Conservation (phyloP, 805 yeast species). For the Kregervanrija delftensis region DNA sequence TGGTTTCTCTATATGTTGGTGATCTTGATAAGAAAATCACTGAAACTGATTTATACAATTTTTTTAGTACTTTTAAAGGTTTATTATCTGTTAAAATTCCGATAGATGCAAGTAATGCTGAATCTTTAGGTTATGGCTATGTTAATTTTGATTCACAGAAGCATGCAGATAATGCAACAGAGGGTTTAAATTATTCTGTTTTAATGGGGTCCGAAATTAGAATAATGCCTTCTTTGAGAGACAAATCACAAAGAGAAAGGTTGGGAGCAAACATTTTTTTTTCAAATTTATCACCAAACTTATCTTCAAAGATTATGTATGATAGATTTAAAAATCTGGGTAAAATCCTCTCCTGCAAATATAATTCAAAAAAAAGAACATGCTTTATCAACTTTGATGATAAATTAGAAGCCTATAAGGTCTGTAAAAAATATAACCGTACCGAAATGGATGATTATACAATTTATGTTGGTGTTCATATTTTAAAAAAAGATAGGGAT, state of each 20-base stretch:
- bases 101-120: slow-evolving; percentile 42
- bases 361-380: slow-evolving; percentile 16
- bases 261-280: slow-evolving; percentile 47
- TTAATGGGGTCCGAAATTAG: slow-evolving; percentile 39
- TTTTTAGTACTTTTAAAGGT: slow-evolving; percentile 38
- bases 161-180: slow-evolving; percentile 52
- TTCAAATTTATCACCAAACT: slow-evolving; percentile 34
- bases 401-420: slow-evolving; percentile 27
- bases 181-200: slow-evolving; percentile 44
- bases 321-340: slow-evolving; percentile 24
- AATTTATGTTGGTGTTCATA: slow-evolving; percentile 24
- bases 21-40: slow-evolving; percentile 45
- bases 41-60: slow-evolving; percentile 39
- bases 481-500: slow-evolving; percentile 23
- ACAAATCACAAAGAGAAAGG: slow-evolving; percentile 30
- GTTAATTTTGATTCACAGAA: slow-evolving; percentile 46
- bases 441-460: slow-evolving; percentile 17
- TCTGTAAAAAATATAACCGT: slow-evolving; percentile 26
- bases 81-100: slow-evolving; percentile 57
- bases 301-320: slow-evolving; percentile 25
- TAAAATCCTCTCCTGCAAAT: slow-evolving; percentile 26
- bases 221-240: slow-evolving; percentile 50
- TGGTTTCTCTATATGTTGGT: slow-evolving; percentile 51
- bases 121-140: slow-evolving; percentile 68
- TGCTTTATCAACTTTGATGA: slow-evolving; percentile 38